Evolutionary conservation across 2,329 filamentous ascomycete species (phyloP).

Genomic region (Lomentospora prolificans): DNA sequence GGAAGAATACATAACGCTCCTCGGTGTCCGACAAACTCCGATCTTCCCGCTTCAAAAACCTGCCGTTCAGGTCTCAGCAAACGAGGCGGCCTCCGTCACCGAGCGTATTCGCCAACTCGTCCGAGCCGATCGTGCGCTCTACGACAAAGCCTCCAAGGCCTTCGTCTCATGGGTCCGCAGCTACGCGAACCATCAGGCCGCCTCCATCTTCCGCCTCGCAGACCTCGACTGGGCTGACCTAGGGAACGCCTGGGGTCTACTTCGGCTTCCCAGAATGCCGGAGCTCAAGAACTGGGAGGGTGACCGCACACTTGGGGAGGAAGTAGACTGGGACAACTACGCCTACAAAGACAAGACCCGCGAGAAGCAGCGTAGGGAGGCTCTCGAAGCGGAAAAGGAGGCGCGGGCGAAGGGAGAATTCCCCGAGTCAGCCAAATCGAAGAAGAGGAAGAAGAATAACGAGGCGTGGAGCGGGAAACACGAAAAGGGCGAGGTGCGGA

Average conservation of each 20-base stretch:
- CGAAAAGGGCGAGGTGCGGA: constrained; percentile 54
- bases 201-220: constrained; percentile 75
- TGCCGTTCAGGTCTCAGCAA: constrained; percentile 43
- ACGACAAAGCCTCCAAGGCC: constrained; percentile 81
- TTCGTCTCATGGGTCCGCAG: constrained; percentile 92
- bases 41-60: constrained; percentile 55
- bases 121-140: constrained; percentile 43
- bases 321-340: constrained; percentile 58
- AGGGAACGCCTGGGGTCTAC: constrained; percentile 73
- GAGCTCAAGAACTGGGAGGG: constrained; percentile 68
- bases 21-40: constrained; percentile 80
- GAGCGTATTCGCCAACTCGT: constrained; percentile 52
- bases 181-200: constrained; percentile 84
- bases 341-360: constrained; percentile 63
- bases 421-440: constrained; percentile 28
- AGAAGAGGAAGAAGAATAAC: constrained; percentile 51
- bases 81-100: constrained; percentile 49
- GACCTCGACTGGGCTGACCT: constrained; percentile 82
- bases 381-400: constrained; percentile 40
- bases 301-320: constrained; percentile 51
- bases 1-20: constrained; percentile 81
- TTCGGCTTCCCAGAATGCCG: constrained; percentile 87
- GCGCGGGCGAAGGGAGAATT: constrained; percentile 23
- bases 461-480: constrained; percentile 65
- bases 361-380: constrained; percentile 54